These are phyloP conservation scores for Aspergillus heteromorphus DNA, from an alignment of 495 filamentous ascomycete genomes.

Conservation along the genomic window DNA sequence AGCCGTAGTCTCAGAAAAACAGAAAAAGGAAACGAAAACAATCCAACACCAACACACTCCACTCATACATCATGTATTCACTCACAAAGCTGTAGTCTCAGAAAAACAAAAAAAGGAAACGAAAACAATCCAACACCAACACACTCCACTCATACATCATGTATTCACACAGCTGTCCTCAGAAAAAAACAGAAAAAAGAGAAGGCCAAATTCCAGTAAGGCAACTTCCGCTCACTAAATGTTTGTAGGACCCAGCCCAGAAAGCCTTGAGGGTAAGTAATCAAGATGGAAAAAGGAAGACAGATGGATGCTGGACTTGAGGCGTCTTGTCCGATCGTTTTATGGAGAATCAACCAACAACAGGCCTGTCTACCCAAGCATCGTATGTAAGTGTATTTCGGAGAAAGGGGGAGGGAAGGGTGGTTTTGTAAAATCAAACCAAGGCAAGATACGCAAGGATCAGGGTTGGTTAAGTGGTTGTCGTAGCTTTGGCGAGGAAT, in stretches of 20 bases:
- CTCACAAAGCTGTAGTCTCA: too few species aligned
- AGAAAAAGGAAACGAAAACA: too few species aligned
- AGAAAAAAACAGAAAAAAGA: background rate
- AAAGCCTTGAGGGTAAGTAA: background rate
- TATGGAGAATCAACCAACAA: background rate
- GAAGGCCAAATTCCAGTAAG: background rate
- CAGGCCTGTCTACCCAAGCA: background rate
- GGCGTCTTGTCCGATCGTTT: background rate
- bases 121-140: background rate
- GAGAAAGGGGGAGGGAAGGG: background rate
- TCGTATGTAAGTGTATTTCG: too few species aligned
- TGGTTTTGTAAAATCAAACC: background rate
- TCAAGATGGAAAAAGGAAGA: background rate
- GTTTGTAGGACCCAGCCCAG: constrained; percentile 7
- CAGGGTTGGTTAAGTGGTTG: background rate
- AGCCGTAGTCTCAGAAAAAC: background rate
- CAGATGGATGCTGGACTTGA: background rate
- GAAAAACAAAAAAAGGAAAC: constrained; percentile 1
- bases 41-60: too few species aligned
- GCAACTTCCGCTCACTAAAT: background rate
- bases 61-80: too few species aligned
- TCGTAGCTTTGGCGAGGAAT: background rate
- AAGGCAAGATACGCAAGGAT: background rate
- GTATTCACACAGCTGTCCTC: background rate
- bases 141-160: too few species aligned